Percentiles rank a stretch among this genome's conserved stretches.
These are phyloP conservation scores for Avena atlantica DNA, from an alignment of 176 grass and related monocot genomes.

Conservation along the genomic window DNA sequence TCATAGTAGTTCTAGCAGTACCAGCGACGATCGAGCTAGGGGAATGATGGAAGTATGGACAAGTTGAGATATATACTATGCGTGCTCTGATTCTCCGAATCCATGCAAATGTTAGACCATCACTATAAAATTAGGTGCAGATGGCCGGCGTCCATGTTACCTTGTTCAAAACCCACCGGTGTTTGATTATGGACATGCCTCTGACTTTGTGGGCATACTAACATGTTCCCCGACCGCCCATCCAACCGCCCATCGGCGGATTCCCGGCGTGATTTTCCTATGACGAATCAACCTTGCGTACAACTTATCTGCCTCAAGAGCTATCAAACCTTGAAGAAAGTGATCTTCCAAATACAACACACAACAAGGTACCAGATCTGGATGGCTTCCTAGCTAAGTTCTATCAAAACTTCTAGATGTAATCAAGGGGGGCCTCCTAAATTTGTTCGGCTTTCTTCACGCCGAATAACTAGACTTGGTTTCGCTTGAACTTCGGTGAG, in stretches of 20 bases:
- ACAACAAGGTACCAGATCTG: no score
- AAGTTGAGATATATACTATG: not conserved
- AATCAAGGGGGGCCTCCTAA: no score
- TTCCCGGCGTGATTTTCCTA: slow-evolving; percentile 1
- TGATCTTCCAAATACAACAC: no score
- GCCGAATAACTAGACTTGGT: no score
- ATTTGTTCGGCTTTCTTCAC: no score
- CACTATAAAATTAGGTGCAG: not conserved
- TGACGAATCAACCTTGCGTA: no score
- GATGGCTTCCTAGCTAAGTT: no score
- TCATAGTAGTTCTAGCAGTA: not conserved
- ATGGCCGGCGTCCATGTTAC: slow-evolving; percentile 24
- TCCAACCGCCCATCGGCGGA: slow-evolving; percentile 10
- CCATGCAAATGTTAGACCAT: not conserved
- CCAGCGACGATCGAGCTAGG: not conserved
- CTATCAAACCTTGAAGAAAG: no score
- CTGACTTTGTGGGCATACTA: slow-evolving; percentile 12
- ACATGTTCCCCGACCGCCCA: slow-evolving; percentile 32
- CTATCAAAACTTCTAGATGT: no score
- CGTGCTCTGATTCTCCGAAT: not conserved
- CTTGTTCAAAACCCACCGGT: slow-evolving; percentile 6
- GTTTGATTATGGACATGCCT: slow-evolving; percentile 4
- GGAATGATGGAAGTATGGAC: not conserved
- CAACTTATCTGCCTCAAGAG: no score
- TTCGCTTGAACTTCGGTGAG: no score